phyloP scores from a whole-genome alignment of 768 basidiomycete genomes.

The Phlegmacium glaucopus region DNA sequence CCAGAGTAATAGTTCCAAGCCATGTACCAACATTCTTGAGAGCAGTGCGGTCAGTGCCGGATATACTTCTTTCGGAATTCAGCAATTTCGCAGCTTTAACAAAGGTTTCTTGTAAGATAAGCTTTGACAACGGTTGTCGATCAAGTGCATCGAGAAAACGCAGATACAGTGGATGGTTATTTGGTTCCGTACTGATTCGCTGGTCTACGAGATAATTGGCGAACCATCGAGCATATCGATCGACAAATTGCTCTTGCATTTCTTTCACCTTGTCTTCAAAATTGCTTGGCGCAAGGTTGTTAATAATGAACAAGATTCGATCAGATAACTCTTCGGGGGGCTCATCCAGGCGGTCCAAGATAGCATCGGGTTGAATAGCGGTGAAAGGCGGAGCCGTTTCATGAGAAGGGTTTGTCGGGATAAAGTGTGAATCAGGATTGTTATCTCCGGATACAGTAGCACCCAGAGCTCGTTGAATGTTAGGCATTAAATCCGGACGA shows the following conservation, averaged over 20 bases:
- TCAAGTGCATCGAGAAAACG: constrained; percentile 88
- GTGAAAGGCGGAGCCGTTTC: constrained; percentile 48
- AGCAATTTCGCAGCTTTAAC: constrained; percentile 81
- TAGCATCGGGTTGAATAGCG: constrained; percentile 69
- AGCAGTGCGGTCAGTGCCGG: constrained; percentile 77
- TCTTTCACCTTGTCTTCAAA: constrained; percentile 86
- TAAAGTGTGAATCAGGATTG: constrained; percentile 33
- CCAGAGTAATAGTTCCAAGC: constrained; percentile 92
- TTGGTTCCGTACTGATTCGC: constrained; percentile 92
- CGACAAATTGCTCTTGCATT: constrained; percentile 81
- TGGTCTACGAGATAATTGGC: constrained; percentile 97
- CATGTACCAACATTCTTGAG: constrained; percentile 95
- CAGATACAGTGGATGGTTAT: constrained; percentile 94
- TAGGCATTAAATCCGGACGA: constrained; percentile 75
- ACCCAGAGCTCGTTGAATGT: constrained; percentile 69
- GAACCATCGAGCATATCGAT: constrained; percentile 89
- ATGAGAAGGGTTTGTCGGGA: constrained; percentile 21
- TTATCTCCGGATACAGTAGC: constrained; percentile 44
- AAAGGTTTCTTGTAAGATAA: constrained; percentile 93
- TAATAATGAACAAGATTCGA: constrained; percentile 95
- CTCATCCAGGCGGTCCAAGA: constrained; percentile 56
- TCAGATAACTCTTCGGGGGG: constrained; percentile 90
- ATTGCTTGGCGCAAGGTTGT: constrained; percentile 94
- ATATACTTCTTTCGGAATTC: constrained; percentile 88
- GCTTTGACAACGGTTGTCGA: constrained; percentile 59